Base-by-base conservation (phyloP, 768 basidiomycete species). In the Boletus subparvulus region DNA sequence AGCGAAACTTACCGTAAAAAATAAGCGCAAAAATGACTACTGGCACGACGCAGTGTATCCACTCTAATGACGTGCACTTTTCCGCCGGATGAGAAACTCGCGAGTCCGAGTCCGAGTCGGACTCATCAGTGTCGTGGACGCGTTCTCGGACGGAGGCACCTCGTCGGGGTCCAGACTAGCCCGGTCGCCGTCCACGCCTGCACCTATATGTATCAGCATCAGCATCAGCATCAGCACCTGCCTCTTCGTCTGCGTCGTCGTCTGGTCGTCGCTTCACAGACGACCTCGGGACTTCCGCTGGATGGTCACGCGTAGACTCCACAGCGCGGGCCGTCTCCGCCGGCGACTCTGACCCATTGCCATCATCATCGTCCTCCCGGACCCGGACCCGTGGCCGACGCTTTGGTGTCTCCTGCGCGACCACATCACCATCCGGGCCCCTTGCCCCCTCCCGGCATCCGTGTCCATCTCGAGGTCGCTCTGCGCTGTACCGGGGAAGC, bases 51-150 rank as follows among this genome's bases (percentile, higher is more conserved):
- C 9, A 54, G 54, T 40, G 52, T 1, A 32, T 35, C 53, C 44
- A 39, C 17, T 53, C 75, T 71, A 88, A 68, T 83, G 85, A 42
- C 87, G 80, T 32, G 83, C 79, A 28, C 87, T 83, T 68, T 88
- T 89, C 59, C 84, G 77, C 55, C 83, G 82, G 59, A 86, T 77
- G 52, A 83, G 74, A 19, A 88, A 75, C 36, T 85, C 84, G 26
- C 68, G n/a, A n/a, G n/a, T n/a, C n/a, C n/a, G n/a, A n/a, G 71
- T 69, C 24, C 21, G 21, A 21, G 21, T 21, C 21, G 77, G 77
- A 24, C 76, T 78, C 24, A 65, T 64, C 47, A 70, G 70, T 26
- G 66, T 75, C 19, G 64, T 68, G 12, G 67, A 63, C 7, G 60
- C 50, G 9, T 66, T 69, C 14, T 63, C 60, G 12, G 50, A 50